Evolutionary conservation across 192 early-diverging fungal genomes (phyloP), one percentile per base, ranked within the genome.

Genomic region (Linnemannia exigua): DNA sequence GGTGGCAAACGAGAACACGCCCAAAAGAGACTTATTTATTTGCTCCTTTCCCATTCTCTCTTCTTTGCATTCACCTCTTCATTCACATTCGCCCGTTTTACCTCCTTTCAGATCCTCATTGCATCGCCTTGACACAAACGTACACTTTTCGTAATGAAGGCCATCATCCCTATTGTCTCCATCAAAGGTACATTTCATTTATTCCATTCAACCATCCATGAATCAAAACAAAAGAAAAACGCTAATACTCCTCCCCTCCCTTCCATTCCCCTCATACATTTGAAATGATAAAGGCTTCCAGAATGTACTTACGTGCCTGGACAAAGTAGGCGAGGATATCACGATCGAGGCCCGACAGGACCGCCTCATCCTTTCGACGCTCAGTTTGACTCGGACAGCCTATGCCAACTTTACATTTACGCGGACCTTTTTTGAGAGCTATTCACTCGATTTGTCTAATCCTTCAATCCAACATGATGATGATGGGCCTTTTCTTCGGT

Each of bases 341-440:
- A 90, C 91, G 47, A 88, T 94, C 31, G 92, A 92, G 52, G 91
- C 93, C 20, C 86, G 87, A 38, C 78, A 89, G 8, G 84, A 91
- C 67, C 90, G 90, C 63, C 81, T 93, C 28, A 61, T 79, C 50
- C 89, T 96, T 25, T 89, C 90, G n/a, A 90, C 92, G 3, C 87
- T 94, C 75, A 96, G 94, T 79, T 88, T 93, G 12, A 90, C 95
- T 20, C 92, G 93, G 35, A 93, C 95, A 0, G 94, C 93, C 3
- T 93, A 91, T 74, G 90, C 89, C 14, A 86, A 84, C 46, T 90
- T 94, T 50, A 88, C 89, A 11, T 91, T 96, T 28, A 90, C 86
- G 0, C 77, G 87, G 25, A 87, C 78, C 38, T 96, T 95, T 83
- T 96, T 96, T 86, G 93, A 94, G n/a, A 75, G 81, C 20, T 96